Evolutionary conservation across 495 filamentous ascomycete genomes (phyloP).

Genomic region (Lophium mytilinum): DNA sequence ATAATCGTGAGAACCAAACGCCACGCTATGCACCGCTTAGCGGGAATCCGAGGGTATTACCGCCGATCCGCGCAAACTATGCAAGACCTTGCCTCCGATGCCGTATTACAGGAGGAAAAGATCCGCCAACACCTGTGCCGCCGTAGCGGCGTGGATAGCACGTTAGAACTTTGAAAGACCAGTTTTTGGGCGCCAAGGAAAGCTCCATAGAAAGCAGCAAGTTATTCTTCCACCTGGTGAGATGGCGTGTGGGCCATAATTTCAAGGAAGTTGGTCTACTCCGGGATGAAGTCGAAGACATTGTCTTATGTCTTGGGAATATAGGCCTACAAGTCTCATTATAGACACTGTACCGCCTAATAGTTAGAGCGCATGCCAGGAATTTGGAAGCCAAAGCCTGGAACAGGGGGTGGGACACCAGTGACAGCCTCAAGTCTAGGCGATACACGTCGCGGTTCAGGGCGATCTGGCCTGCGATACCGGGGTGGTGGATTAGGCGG

Average conservation of each 20-base stretch:
- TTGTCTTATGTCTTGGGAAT: background rate
- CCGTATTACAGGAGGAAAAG: background rate
- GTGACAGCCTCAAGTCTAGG: slow-evolving; percentile 36
- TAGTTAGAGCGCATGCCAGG: slow-evolving; percentile 15
- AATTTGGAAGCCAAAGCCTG: slow-evolving; percentile 60
- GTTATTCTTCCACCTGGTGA: too few species aligned
- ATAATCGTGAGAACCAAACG: too few species aligned
- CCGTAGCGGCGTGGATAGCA: background rate
- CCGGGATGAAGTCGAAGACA: background rate
- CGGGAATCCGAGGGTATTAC: too few species aligned
- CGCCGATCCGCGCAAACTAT: background rate
- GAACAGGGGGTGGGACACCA: slow-evolving; percentile 54
- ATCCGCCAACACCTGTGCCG: background rate
- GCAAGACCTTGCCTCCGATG: background rate
- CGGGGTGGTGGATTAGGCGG: slow-evolving; percentile 11
- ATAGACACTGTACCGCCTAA: slow-evolving; percentile 10
- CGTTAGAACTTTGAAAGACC: background rate
- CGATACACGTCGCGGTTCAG: slow-evolving; percentile 35
- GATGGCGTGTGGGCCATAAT: background rate
- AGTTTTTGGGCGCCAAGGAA: background rate
- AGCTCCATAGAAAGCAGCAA: background rate
- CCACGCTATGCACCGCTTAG: too few species aligned
- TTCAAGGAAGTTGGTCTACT: background rate
- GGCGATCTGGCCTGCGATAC: slow-evolving; percentile 36
- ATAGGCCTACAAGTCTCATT: background rate